Evolutionary conservation across 129 eudicot genomes (phyloP), one percentile per base, ranked within the genome.

Genomic region (Sambucus nigra): DNA sequence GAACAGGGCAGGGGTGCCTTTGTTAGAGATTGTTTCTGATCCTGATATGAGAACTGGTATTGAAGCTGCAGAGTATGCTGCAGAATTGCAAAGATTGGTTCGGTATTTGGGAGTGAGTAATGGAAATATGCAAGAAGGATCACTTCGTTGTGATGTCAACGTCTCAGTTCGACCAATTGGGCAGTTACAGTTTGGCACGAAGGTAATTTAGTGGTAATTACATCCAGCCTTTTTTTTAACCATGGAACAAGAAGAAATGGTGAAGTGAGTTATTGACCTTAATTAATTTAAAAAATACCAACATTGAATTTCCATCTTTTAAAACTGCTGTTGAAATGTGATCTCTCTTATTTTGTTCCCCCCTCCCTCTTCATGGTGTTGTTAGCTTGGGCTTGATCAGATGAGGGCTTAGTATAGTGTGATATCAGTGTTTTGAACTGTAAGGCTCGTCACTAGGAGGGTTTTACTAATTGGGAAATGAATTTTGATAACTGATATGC

Each of bases 111-210:
- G 95, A 59, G 82, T 91, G 40, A 64, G 95, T 67, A 91, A 91
- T 57, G 98, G 98, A 31, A 91, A 91, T 65, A 85, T 85, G 94
- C 94, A 85, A 66, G 95, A 91, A 82, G 98, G 98, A 29, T 91
- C 98, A 5, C 88, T 91, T 70, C 94, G 94, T 19, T 91, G 98
- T 71, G 98, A 91, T 72, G 98, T 91, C 42, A 91, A 91, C 45
- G 85, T 91, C 67, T 91, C 98, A 14, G 57, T 91, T 55, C 89
- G 98, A 33, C 98, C 95, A 20, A 69, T 73, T 58, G 98, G 98
- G 51, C 98, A 85, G 64, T 23, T 63, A 62, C 78, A 85, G 56
- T 91, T 91, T 59, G 98, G 98, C 44, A 91, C 98, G 24, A 85
- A 91, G 94, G 96, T 82, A 71, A 41, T 9, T 51, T 28, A 44